Conservation (phyloP, 306 rosid genomes). For the Fragaria iinumae region DNA sequence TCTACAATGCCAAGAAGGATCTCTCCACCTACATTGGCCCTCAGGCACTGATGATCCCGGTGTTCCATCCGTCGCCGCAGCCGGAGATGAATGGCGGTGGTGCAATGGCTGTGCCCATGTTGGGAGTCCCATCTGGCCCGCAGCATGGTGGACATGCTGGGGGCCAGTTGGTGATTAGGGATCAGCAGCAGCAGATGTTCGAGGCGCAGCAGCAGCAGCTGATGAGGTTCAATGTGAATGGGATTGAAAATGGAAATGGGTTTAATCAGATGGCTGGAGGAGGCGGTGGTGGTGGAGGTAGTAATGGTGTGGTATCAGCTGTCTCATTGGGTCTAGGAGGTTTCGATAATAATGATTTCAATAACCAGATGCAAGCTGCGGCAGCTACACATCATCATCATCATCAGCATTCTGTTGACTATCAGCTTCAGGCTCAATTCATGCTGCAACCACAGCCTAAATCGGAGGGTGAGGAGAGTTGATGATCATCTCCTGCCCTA, state of each 20-base stretch:
- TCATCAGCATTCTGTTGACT: slow-evolving; percentile 33
- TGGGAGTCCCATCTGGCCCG: slow-evolving; percentile 19
- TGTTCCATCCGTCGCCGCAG: slow-evolving; percentile 20
- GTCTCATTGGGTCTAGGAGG: slow-evolving; percentile 51
- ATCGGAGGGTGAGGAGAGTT: slow-evolving; percentile 57
- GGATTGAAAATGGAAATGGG: slow-evolving; percentile 53
- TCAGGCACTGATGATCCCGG: slow-evolving; percentile 47
- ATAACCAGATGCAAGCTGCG: slow-evolving; percentile 25
- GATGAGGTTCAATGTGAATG: slow-evolving; percentile 48
- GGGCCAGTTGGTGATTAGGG: slow-evolving; percentile 52
- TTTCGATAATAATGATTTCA: slow-evolving; percentile 33
- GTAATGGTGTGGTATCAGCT: slow-evolving; percentile 41
- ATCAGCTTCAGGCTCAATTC: slow-evolving; percentile 57
- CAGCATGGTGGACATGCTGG: background rate
- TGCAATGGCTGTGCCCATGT: slow-evolving; percentile 12
- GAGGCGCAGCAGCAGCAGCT: slow-evolving; percentile 60
- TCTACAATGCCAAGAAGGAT: slow-evolving; percentile 64
- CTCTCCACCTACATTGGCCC: slow-evolving; percentile 64
- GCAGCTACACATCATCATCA: slow-evolving; percentile 23
- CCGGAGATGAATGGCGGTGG: slow-evolving; percentile 8
- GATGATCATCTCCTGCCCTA: slow-evolving; percentile 10
- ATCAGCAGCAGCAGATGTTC: slow-evolving; percentile 38
- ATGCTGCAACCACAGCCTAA: slow-evolving; percentile 52
- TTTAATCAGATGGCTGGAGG: slow-evolving; percentile 41
- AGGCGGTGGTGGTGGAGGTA: background rate